These are phyloP conservation scores for Colletotrichum sp. DNA, from an alignment of 2,329 filamentous ascomycete genomes.

Conservation along the genomic window DNA sequence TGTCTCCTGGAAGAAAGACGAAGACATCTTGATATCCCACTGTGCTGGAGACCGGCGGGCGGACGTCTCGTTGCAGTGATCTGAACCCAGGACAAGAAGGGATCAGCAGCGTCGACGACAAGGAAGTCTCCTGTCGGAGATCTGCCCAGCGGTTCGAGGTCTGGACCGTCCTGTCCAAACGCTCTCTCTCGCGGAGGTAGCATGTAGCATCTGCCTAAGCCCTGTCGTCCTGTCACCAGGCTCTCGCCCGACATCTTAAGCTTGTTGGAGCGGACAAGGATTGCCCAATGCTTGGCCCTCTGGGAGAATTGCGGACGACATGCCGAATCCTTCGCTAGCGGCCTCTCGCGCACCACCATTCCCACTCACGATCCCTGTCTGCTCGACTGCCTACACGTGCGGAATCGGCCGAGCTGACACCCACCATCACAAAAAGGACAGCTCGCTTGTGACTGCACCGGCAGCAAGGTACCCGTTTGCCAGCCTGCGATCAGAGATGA, in stretches of 20 bases:
- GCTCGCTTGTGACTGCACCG: neutral
- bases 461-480: neutral
- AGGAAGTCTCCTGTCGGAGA: neutral
- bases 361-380: neutral
- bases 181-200: neutral
- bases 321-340: neutral
- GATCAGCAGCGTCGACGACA: slow-evolving; percentile 2
- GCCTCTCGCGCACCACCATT: neutral
- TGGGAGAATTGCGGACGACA: neutral
- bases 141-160: neutral
- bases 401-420: neutral
- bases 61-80: neutral
- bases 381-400: slow-evolving; percentile 2
- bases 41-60: neutral
- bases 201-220: neutral
- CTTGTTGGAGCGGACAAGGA: neutral
- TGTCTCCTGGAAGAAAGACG: neutral
- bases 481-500: neutral
- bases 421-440: neutral
- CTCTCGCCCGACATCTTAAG: slow-evolving; percentile 5
- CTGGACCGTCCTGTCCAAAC: neutral
- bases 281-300: neutral
- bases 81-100: neutral
- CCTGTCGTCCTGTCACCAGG: neutral
- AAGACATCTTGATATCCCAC: neutral